These are phyloP conservation scores for Nitzschia sp. DNA, from an alignment of 108 stramenopile genomes.

Conservation along the genomic window DNA sequence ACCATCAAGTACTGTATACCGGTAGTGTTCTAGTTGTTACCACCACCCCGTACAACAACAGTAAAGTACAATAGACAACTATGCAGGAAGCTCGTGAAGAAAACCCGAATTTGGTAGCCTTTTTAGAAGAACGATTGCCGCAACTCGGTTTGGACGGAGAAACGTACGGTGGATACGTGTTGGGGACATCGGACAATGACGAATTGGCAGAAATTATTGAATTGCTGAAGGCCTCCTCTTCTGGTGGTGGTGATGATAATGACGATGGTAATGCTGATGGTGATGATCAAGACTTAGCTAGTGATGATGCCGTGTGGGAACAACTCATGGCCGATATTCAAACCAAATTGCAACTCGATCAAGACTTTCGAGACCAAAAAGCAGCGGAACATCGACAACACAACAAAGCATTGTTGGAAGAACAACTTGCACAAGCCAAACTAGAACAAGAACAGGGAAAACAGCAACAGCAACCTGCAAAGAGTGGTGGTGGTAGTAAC, in stretches of 20 bases:
- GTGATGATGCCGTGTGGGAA: slow-evolving; percentile 57
- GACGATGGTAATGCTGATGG: too few species aligned
- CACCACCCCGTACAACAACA: too few species aligned
- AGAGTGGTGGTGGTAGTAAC: slow-evolving; percentile 16
- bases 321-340: slow-evolving; percentile 51
- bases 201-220: slow-evolving; percentile 65
- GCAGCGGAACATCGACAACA: slow-evolving; percentile 38
- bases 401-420: slow-evolving; percentile 45
- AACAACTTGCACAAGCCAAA: slow-evolving; percentile 55
- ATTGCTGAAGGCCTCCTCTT: slow-evolving; percentile 62
- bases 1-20: too few species aligned
- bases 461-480: slow-evolving; percentile 21
- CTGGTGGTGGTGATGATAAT: slow-evolving; percentile 35
- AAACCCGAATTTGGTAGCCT: slow-evolving; percentile 26
- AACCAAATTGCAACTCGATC: slow-evolving; percentile 28
- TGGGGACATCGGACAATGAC: slow-evolving; percentile 41
- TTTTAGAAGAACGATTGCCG: slow-evolving; percentile 56
- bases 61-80: background rate
- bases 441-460: slow-evolving; percentile 29
- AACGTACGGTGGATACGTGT: slow-evolving; percentile 71
- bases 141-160: slow-evolving; percentile 72
- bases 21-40: too few species aligned
- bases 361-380: slow-evolving; percentile 22
- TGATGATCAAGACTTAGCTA: slow-evolving; percentile 48
- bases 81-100: slow-evolving; percentile 5